Percentiles rank a stretch among this genome's conserved stretches.
phyloP scores from a whole-genome alignment of 495 filamentous ascomycete genomes.

The Aspergillus avenaceus region DNA sequence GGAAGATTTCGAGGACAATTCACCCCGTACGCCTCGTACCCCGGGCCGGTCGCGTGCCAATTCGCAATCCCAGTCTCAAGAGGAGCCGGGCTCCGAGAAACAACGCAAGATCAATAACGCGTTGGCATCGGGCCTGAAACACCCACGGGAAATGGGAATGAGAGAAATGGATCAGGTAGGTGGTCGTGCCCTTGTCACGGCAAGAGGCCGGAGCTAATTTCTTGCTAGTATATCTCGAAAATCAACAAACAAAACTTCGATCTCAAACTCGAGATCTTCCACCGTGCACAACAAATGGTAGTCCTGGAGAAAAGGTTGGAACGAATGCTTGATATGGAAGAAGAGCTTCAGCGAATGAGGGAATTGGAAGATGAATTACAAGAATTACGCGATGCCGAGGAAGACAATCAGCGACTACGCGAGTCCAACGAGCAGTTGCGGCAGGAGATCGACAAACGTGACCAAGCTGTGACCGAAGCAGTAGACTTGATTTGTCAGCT shows the following conservation, averaged over 20 bases:
- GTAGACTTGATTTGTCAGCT: conserved; percentile 73
- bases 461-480: conserved; percentile 77
- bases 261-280: conserved; percentile 78
- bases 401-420: conserved; percentile 41
- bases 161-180: conserved; percentile 48
- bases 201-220: conserved; percentile 8
- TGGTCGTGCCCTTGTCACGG: background rate
- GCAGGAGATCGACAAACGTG: conserved; percentile 66
- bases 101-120: conserved; percentile 26
- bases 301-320: conserved; percentile 65
- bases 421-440: conserved; percentile 65
- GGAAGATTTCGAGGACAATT: conserved; percentile 21
- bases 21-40: conserved; percentile 23
- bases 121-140: conserved; percentile 20
- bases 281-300: conserved; percentile 60
- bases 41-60: conserved; percentile 26
- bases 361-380: conserved; percentile 60
- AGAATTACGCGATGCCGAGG: conserved; percentile 51
- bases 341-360: conserved; percentile 64
- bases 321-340: conserved; percentile 62
- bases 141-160: conserved; percentile 46
- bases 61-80: conserved; percentile 17
- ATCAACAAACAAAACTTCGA: conserved; percentile 88
- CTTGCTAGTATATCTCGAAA: conserved; percentile 48
- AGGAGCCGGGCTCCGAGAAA: conserved; percentile 36